A percentile compares a stretch with the other conserved stretches of the same genome.
Conservation (phyloP, 495 filamentous ascomycete species). For the Podospora bellae-mahoneyi region DNA sequence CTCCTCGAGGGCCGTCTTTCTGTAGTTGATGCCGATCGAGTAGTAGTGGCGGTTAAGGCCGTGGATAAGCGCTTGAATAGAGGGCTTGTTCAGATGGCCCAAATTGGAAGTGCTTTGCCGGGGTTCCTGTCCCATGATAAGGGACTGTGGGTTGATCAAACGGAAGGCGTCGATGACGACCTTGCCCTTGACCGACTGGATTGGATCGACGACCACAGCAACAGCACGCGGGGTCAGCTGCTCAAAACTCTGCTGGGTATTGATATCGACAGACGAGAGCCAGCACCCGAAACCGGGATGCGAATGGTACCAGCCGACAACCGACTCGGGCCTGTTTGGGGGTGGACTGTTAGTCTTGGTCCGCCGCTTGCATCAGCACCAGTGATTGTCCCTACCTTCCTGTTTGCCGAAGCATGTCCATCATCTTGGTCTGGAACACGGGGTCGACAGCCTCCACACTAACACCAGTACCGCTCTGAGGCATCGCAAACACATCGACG, state of each 20-base stretch:
- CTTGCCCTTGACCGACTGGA: conserved; percentile 98
- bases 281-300: conserved; percentile 99
- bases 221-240: conserved; percentile 94
- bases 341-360: not conserved
- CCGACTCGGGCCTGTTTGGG: conserved; percentile 73
- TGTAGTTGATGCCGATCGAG: conserved; percentile 95
- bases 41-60: conserved; percentile 98
- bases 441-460: conserved; percentile 97
- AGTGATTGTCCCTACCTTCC: conserved; percentile 63
- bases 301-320: conserved; percentile 99
- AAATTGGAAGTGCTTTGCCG: conserved; percentile 96
- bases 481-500: conserved; percentile 98
- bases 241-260: conserved; percentile 98
- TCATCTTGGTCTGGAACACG: conserved; percentile 99
- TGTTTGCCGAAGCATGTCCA: conserved; percentile 98
- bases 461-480: conserved; percentile 97
- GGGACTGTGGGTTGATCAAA: conserved; percentile 95
- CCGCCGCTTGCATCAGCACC: not conserved
- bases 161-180: conserved; percentile 99
- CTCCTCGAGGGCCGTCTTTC: conserved; percentile 96
- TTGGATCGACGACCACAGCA: conserved; percentile 95
- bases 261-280: conserved; percentile 98
- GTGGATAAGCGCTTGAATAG: conserved; percentile 98
- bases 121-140: conserved; percentile 98
- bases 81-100: conserved; percentile 97